Evolutionary conservation across 2,329 filamentous ascomycete species (phyloP).

Genomic region (Claviceps africana): DNA sequence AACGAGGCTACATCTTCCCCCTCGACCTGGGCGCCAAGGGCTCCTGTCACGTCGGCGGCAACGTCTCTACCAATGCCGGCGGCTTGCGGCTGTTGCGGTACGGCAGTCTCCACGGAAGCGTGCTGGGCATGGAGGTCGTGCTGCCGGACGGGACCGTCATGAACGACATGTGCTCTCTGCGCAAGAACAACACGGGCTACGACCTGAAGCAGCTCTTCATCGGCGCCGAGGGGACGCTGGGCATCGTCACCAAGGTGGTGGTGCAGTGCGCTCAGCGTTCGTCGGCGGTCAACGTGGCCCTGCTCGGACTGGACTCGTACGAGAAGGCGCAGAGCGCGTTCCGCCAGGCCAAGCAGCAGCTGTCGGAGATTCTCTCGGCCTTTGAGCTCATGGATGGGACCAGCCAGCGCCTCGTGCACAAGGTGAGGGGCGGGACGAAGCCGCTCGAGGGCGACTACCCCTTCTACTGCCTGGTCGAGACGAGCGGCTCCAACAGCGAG

Average conservation of each 20-base stretch:
- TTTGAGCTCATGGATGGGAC: conserved; percentile 93
- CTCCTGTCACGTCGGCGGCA: conserved; percentile 90
- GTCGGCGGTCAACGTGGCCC: conserved; percentile 83
- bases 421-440: conserved; percentile 63
- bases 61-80: conserved; percentile 90
- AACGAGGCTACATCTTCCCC: conserved; percentile 80
- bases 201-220: conserved; percentile 96
- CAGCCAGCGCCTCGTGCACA: conserved; percentile 63
- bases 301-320: conserved; percentile 81
- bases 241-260: conserved; percentile 81
- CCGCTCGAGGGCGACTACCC: conserved; percentile 75
- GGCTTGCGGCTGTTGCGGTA: conserved; percentile 82
- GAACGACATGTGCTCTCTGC: conserved; percentile 71
- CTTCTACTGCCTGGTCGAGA: conserved; percentile 96
- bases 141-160: conserved; percentile 86
- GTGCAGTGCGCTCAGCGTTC: conserved; percentile 81
- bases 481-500: conserved; percentile 83
- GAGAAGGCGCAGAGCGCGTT: conserved; percentile 81
- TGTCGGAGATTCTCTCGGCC: conserved; percentile 89
- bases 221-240: conserved; percentile 86
- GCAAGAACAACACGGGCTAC: conserved; percentile 98
- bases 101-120: conserved; percentile 84
- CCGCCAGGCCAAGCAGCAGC: conserved; percentile 73
- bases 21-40: conserved; percentile 96
- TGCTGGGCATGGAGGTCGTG: conserved; percentile 85